Percentiles rank a stretch among this genome's conserved stretches.
These are phyloP conservation scores for Cairneyella variabilis DNA, from an alignment of 495 filamentous ascomycete species.

Conservation along the genomic window DNA sequence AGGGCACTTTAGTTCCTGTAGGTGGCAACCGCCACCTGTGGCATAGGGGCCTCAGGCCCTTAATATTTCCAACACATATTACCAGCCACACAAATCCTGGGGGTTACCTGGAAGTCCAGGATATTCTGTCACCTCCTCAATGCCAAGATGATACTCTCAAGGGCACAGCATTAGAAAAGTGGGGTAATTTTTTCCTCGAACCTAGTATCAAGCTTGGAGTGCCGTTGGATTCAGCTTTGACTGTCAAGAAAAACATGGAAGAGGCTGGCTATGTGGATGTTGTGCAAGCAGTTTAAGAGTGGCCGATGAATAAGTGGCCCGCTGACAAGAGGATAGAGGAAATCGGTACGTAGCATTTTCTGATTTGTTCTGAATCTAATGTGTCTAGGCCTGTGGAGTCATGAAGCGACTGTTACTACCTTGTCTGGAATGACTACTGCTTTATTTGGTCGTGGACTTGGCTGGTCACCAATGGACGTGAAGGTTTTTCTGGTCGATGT, in stretches of 20 bases:
- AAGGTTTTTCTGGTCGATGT: conserved; percentile 43
- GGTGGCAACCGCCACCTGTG: no score
- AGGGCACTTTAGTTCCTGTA: no score
- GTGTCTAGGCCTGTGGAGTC: conserved; percentile 24
- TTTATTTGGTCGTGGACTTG: conserved; percentile 31
- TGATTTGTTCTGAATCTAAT: neutral
- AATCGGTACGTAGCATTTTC: neutral
- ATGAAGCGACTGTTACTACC: conserved; percentile 41
- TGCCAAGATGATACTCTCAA: neutral
- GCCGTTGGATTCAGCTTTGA: conserved; percentile 19
- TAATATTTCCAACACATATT: no score
- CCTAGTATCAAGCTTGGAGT: conserved; percentile 1
- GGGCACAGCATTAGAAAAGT: neutral
- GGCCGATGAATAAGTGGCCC: conserved; percentile 49
- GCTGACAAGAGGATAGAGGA: conserved; percentile 30
- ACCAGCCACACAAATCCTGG: conserved; percentile 36
- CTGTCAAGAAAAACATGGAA: conserved; percentile 34
- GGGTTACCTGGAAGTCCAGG: conserved; percentile 27
- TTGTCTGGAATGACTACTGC: neutral
- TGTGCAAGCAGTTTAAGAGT: conserved; percentile 29
- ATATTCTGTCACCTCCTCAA: neutral
- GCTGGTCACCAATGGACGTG: conserved; percentile 41
- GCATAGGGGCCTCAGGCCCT: no score
- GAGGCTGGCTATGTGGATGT: conserved; percentile 50
- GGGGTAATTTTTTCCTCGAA: conserved; percentile 20